Percentiles rank a stretch among this genome's conserved stretches.
These are phyloP conservation scores for Mortierella polycephala DNA, from an alignment of 371 early-diverging fungal species.

Conservation along the genomic window DNA sequence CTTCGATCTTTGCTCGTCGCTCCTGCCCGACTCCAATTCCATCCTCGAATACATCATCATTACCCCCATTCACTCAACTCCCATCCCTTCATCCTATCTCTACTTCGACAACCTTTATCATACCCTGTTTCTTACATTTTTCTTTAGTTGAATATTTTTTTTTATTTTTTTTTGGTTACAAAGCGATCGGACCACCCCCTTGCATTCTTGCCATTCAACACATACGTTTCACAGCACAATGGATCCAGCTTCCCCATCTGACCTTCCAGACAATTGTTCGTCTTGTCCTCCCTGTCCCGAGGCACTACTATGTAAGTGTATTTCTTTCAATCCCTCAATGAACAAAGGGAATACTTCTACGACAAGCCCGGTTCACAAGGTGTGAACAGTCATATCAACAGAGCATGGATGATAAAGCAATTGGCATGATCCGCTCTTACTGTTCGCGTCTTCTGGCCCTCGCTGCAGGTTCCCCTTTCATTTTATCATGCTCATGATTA, in stretches of 20 bases:
- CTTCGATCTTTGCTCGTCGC: not conserved
- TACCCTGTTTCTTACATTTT: not conserved
- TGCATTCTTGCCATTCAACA: not conserved
- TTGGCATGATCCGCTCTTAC: no score
- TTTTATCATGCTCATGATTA: no score
- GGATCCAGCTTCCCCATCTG: slow-evolving; percentile 15
- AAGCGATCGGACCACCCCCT: slow-evolving; percentile 1
- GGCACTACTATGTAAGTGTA: slow-evolving; percentile 36
- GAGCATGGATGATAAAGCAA: no score
- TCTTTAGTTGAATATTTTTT: not conserved
- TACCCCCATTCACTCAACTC: not conserved
- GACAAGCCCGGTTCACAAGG: no score
- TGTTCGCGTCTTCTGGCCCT: no score
- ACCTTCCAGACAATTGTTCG: slow-evolving; percentile 19
- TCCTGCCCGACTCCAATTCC: not conserved
- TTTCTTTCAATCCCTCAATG: not conserved
- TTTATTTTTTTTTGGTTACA: not conserved
- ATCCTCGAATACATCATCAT: not conserved
- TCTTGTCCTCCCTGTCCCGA: slow-evolving; percentile 41
- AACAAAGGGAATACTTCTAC: no score
- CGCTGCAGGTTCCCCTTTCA: no score
- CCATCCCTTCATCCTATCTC: not conserved
- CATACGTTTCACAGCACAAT: slow-evolving; percentile 4
- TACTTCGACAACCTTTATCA: not conserved
- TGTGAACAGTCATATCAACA: no score